Evolutionary conservation across 768 basidiomycete genomes (phyloP), one percentile per base, ranked within the genome.

Genomic region (Tulasnella sp.): DNA sequence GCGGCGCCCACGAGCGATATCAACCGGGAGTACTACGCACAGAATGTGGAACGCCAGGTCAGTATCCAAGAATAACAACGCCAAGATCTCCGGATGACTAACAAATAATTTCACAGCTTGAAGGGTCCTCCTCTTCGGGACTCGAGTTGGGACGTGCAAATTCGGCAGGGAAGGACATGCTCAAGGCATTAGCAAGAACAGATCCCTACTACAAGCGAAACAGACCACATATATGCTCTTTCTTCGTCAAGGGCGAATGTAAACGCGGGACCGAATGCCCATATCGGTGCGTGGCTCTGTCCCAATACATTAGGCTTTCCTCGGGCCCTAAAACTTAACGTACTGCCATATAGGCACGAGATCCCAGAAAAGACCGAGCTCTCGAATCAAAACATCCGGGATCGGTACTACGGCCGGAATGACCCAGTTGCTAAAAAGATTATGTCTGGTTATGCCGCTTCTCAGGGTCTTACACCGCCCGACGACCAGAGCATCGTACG

Each of bases 161-260:
- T 23, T 80, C 84, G 19, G 88, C 87, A 3, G 92, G 90, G 23
- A 91, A 93, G 69, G 96, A 99, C 65, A 93, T 98, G 88, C 72
- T 99, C 54, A 97, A 98, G 71, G 81, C 86, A 62, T 72, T 99
- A 9, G 96, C 96, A 21, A 79, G 94, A 62, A 88, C 87, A 29
- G 94, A 98, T 65, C 96, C 96, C 0, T 91, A 91, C 68, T 98
- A 98, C 73, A 96, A 97, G 70, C 83, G 94, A 57, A 99, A 98
- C 70, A 74, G 86, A 55, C 90, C 96, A 43, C 86, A 97, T 62
- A 66, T 96, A 12, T 99, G 96, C 69, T 89, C 87, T 2, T 98
- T 98, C 77, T 98, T 83, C 67, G 83, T 77, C 49, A 99, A 98
- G 37, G 96, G 96, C 0, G 86, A 93, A 55, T 99, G 96, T 68